Percentiles rank a stretch among this genome's conserved stretches.
These are phyloP conservation scores for Phytophthora boehmeriae DNA, from an alignment of 352 stramenopile genomes.

Conservation along the genomic window DNA sequence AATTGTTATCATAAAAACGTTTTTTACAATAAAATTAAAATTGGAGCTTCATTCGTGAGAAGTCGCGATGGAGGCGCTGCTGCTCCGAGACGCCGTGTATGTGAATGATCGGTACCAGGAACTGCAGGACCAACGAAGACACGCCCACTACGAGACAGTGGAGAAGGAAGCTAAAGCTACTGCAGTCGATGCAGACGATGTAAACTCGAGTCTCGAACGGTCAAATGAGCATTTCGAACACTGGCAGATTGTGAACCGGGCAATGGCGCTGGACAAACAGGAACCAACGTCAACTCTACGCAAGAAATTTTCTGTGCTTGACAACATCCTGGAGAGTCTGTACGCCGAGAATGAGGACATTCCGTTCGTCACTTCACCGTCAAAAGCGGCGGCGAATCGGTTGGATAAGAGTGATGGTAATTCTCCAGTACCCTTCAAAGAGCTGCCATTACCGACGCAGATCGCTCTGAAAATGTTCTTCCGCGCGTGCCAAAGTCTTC, in stretches of 20 bases:
- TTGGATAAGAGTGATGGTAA: constrained; percentile 1
- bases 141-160: constrained; percentile 3
- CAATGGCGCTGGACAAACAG: constrained; percentile 31
- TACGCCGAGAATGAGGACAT: constrained; percentile 21
- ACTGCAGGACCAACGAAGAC: constrained; percentile 28
- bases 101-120: constrained; percentile 56
- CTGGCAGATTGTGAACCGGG: constrained; percentile 23
- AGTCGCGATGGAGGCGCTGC: constrained; percentile 62
- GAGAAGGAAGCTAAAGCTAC: neutral
- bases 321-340: constrained; percentile 31
- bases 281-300: constrained; percentile 31
- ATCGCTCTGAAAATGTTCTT: constrained; percentile 78
- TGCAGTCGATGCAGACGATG: neutral
- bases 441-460: constrained; percentile 62
- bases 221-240: constrained; percentile 14
- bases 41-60: constrained; percentile 4
- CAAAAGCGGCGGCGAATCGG: constrained; percentile 16
- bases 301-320: constrained; percentile 51
- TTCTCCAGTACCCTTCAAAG: constrained; percentile 35
- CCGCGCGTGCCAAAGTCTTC: constrained; percentile 57
- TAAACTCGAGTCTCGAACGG: constrained; percentile 3
- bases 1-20: neutral
- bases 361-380: constrained; percentile 18
- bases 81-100: constrained; percentile 47
- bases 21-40: too few relatives aligned